phyloP scores from a whole-genome alignment of 331 rosid genomes.

The Pyrus hybrid region DNA sequence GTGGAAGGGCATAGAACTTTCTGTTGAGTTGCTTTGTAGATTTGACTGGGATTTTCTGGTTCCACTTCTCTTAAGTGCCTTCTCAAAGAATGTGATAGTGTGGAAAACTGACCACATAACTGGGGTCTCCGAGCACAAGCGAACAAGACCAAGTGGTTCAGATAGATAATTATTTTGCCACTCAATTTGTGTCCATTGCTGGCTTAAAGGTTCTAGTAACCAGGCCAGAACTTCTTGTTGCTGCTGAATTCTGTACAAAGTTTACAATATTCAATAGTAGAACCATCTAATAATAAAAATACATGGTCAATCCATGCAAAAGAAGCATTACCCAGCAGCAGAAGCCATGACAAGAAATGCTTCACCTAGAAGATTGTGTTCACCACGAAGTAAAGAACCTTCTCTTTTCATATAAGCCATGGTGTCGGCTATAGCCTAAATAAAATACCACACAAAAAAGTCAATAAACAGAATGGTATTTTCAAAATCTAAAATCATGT shows the following conservation, averaged over 20 bases:
- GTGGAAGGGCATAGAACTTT: slow-evolving; percentile 45
- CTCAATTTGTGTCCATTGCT: slow-evolving; percentile 73
- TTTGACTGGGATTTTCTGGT: slow-evolving; percentile 52
- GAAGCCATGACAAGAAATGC: slow-evolving; percentile 98
- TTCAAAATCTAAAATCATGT: background rate
- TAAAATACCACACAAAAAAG: slow-evolving; percentile 20
- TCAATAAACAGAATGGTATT: slow-evolving; percentile 14
- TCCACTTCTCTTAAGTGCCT: slow-evolving; percentile 98
- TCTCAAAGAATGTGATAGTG: slow-evolving; percentile 86
- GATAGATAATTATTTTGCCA: slow-evolving; percentile 94
- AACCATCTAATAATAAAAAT: background rate
- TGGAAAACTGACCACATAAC: slow-evolving; percentile 94
- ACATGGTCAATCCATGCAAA: slow-evolving; percentile 8
- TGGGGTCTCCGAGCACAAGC: slow-evolving; percentile 63
- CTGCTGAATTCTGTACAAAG: slow-evolving; percentile 71
- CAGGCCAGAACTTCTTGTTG: slow-evolving; percentile 97
- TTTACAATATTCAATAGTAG: slow-evolving; percentile 10
- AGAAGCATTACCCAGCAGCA: slow-evolving; percentile 73
- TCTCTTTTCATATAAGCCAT: slow-evolving; percentile 84
- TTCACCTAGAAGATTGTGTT: slow-evolving; percentile 94
- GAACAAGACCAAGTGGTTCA: slow-evolving; percentile 72
- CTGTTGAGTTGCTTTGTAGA: slow-evolving; percentile 40
- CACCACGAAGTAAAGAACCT: slow-evolving; percentile 82
- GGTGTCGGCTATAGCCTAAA: slow-evolving; percentile 88
- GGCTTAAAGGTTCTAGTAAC: slow-evolving; percentile 86